Conservation (phyloP, 805 yeast species). For the Candida cerambycidarum region DNA sequence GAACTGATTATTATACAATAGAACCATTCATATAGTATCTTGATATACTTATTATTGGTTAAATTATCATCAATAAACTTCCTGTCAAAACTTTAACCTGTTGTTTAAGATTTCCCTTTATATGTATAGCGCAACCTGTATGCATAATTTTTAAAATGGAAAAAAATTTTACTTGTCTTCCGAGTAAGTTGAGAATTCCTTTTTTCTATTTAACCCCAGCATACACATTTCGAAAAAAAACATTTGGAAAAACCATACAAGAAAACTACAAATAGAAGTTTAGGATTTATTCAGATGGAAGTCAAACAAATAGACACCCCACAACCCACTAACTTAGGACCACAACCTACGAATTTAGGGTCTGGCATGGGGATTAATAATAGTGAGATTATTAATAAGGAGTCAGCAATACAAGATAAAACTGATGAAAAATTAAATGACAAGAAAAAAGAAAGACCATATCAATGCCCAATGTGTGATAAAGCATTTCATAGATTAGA, state of each 20-base stretch:
- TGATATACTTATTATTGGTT: no score
- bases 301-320: not conserved
- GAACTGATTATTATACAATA: no score
- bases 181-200: not conserved
- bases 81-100: no score
- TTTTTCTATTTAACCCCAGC: conserved; percentile 5
- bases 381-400: conserved; percentile 36
- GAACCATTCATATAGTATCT: no score
- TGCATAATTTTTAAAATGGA: conserved; percentile 2
- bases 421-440: not conserved
- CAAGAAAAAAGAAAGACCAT: conserved; percentile 55
- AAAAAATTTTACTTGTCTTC: conserved; percentile 4
- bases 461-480: conserved; percentile 79
- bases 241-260: not conserved
- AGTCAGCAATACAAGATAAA: conserved; percentile 45
- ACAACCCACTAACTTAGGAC: no score
- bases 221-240: not conserved
- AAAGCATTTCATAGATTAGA: conserved; percentile 87
- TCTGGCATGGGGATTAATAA: no score
- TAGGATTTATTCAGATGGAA: no score
- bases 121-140: not conserved
- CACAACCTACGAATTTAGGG: no score
- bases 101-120: not conserved
- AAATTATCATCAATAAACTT: no score
- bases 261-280: not conserved